Evolutionary conservation across 2,329 filamentous ascomycete species (phyloP), one percentile per base, ranked within the genome.

Genomic region (Tolypocladium inflatum): DNA sequence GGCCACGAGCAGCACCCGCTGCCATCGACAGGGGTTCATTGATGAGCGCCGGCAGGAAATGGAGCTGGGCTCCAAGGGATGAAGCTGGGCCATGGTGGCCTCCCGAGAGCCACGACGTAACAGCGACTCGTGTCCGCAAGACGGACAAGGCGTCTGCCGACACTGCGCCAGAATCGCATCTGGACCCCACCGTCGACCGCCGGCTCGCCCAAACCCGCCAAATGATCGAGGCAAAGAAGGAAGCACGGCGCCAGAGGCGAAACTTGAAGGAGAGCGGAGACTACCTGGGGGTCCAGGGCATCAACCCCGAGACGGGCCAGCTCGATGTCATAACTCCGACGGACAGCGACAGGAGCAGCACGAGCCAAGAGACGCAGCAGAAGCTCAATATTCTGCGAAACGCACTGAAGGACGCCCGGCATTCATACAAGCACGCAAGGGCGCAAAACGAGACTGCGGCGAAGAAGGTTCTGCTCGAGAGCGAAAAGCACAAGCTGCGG

Each of bases 281-380:
- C 65, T 85, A 78, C 64, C 74, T 85, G 0, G 82, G 81, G 2
- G 79, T 84, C 1, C 80, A 83, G 59, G 82, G 82, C 4, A 73
- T 80, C 56, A 84, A 85, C 63, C 82, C 82, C 0, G 70, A 75
- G 48, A 84, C 83, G 0, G 80, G 83, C 6, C 71, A 78, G 60
- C 75, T 78, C 54, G 78, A 83, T 58, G 67, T 79, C 17, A 69
- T 82, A 42, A 81, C 78, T 4, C 77, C 78, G 9, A 78, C 78
- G 3, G 72, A 74, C 17, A 80, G 77, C 59, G 78, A 77, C 1
- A 71, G 73, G 35, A 75, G 74, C 58, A 70, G 67, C 5, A 53
- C 65, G 52, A 65, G 70, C 63, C 53, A 65, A 19, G 67, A 71
- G 30, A 68, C 67, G 8, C 69, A 70, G 39, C 63, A 67, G 48